Percentiles rank a stretch among this genome's conserved stretches.
phyloP scores from a whole-genome alignment of 441 rosid genomes.

The Rhodomyrtus psidioides region DNA sequence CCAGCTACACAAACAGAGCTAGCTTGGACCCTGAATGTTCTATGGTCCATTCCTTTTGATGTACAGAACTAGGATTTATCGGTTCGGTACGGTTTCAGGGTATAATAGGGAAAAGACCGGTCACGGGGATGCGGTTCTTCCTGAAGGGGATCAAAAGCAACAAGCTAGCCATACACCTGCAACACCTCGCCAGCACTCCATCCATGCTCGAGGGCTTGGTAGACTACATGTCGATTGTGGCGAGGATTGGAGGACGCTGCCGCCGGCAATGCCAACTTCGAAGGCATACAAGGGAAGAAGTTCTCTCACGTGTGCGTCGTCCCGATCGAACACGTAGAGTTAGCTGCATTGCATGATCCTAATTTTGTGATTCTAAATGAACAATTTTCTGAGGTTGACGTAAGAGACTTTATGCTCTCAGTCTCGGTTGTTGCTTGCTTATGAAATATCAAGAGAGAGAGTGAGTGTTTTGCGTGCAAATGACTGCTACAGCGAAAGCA shows the following conservation, averaged over 20 bases:
- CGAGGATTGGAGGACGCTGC: slow-evolving; percentile 43
- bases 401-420: background rate
- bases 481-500: background rate
- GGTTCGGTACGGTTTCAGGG: slow-evolving; percentile 26
- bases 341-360: no score
- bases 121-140: slow-evolving; percentile 75
- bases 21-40: background rate
- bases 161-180: slow-evolving; percentile 72
- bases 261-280: slow-evolving; percentile 32
- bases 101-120: slow-evolving; percentile 39
- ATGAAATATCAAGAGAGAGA: background rate
- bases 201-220: slow-evolving; percentile 44
- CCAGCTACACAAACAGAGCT: slow-evolving; percentile 25
- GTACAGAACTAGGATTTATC: background rate
- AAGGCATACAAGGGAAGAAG: slow-evolving; percentile 44
- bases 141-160: slow-evolving; percentile 91
- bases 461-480: background rate
- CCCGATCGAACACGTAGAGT: slow-evolving; percentile 56
- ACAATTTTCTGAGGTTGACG: background rate
- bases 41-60: background rate
- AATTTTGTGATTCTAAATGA: background rate
- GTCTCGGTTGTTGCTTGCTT: background rate
- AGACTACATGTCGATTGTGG: slow-evolving; percentile 42
- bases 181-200: slow-evolving; percentile 54
- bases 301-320: slow-evolving; percentile 74